A percentile compares a stretch with the other conserved stretches of the same genome.
phyloP scores from a whole-genome alignment of 2,329 filamentous ascomycete genomes.

The Sporothrix curviconia region DNA sequence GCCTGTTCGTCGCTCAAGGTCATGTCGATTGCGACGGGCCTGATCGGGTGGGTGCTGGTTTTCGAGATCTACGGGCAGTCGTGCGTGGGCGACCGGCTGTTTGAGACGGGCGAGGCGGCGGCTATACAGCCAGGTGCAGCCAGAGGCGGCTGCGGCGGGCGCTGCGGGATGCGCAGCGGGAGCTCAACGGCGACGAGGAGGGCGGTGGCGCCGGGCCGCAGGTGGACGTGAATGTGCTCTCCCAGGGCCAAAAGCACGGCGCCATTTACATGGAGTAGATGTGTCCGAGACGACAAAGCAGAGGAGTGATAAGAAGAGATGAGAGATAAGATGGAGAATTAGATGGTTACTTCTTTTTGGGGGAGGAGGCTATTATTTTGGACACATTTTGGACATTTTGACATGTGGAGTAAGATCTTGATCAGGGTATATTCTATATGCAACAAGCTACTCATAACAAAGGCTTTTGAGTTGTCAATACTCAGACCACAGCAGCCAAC shows the following conservation, averaged over 20 bases:
- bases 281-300: too few species aligned
- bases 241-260: slow-evolving; percentile 25
- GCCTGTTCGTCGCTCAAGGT: slow-evolving; percentile 40
- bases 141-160: slow-evolving; percentile 31
- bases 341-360: too few species aligned
- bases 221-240: slow-evolving; percentile 24
- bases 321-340: too few species aligned
- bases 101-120: slow-evolving; percentile 30
- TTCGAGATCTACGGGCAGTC: slow-evolving; percentile 46
- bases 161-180: slow-evolving; percentile 18
- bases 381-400: too few species aligned
- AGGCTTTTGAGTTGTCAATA: too few species aligned
- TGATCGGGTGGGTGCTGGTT: slow-evolving; percentile 40
- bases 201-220: slow-evolving; percentile 11
- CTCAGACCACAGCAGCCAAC: slow-evolving; percentile 29
- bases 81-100: slow-evolving; percentile 38
- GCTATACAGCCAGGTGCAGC: slow-evolving; percentile 38
- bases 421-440: too few species aligned
- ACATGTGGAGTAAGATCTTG: too few species aligned
- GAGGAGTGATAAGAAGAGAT: too few species aligned
- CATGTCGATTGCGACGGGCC: slow-evolving; percentile 37
- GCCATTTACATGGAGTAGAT: slow-evolving; percentile 21
- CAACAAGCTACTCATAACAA: too few species aligned
- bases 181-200: slow-evolving; percentile 1
- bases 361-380: too few species aligned